Conservation (phyloP, 179 eudicot genomes). For the Spinacia oleracea region DNA sequence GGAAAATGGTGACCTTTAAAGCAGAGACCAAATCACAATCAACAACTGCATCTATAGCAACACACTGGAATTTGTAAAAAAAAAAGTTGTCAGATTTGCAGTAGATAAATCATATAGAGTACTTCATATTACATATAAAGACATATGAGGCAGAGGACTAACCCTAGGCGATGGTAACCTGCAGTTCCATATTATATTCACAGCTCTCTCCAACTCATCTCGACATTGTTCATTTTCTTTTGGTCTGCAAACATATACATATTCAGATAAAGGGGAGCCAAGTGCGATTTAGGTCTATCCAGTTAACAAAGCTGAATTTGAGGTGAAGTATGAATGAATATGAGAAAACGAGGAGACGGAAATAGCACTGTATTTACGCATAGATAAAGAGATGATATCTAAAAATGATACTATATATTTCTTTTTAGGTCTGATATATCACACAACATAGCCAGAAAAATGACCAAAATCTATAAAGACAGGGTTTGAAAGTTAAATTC, state of each 20-base stretch:
- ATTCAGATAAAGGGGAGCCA: neutral
- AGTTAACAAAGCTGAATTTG: neutral
- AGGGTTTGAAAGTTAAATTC: neutral
- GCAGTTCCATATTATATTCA: constrained; percentile 94
- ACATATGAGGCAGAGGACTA: constrained; percentile 28
- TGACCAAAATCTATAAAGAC: neutral
- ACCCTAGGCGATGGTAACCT: constrained; percentile 95
- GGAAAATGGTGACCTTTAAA: constrained; percentile 73
- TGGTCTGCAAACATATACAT: constrained; percentile 48
- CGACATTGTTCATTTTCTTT: constrained; percentile 79
- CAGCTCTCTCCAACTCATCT: constrained; percentile 86
- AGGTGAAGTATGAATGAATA: too few species aligned
- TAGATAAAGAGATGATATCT: neutral
- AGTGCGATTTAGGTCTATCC: neutral
- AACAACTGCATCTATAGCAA: constrained; percentile 82
- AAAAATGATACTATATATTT: neutral
- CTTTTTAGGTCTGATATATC: neutral
- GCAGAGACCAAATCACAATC: constrained; percentile 80
- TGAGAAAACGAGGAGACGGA: neutral
- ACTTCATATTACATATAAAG: neutral
- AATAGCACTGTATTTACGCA: neutral
- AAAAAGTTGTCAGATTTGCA: constrained; percentile 5
- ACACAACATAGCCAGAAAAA: neutral
- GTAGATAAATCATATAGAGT: neutral
- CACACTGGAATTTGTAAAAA: constrained; percentile 54